These are phyloP conservation scores for Trametes pubescens DNA, from an alignment of 1,284 basidiomycete genomes.

Conservation along the genomic window DNA sequence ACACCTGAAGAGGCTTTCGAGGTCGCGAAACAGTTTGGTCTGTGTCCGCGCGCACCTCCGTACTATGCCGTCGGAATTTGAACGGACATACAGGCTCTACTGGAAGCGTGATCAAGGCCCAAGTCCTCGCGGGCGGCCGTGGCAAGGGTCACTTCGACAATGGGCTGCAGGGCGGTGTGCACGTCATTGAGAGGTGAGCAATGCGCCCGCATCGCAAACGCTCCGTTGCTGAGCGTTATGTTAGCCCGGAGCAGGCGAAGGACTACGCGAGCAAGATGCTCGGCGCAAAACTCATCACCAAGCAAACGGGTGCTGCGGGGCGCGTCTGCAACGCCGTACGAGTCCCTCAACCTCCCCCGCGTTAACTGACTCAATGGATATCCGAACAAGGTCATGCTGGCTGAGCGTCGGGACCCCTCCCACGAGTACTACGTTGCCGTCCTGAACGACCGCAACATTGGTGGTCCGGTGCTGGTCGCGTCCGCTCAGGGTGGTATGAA, in stretches of 20 bases:
- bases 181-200: constrained; percentile 88
- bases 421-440: constrained; percentile 99
- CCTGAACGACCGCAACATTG: constrained; percentile 92
- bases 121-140: constrained; percentile 98
- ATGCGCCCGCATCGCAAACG: neutral
- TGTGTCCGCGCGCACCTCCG: constrained; percentile 26
- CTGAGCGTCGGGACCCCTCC: constrained; percentile 91
- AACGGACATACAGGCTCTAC: constrained; percentile 58
- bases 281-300: constrained; percentile 96
- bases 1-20: constrained; percentile 90
- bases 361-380: constrained; percentile 3
- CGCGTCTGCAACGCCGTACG: constrained; percentile 94
- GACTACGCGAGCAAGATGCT: constrained; percentile 95
- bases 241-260: constrained; percentile 88
- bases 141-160: constrained; percentile 98
- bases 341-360: constrained; percentile 21
- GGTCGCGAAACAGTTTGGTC: constrained; percentile 90
- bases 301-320: constrained; percentile 95
- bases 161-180: constrained; percentile 97
- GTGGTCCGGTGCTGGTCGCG: constrained; percentile 93
- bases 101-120: constrained; percentile 95
- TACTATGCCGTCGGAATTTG: constrained; percentile 1
- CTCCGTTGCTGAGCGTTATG: neutral
- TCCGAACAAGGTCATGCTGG: constrained; percentile 89
- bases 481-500: constrained; percentile 97